A percentile compares a stretch with the other conserved stretches of the same genome.
phyloP scores from a whole-genome alignment of 345 rosid genomes.

The Dipteronia dyeriana region DNA sequence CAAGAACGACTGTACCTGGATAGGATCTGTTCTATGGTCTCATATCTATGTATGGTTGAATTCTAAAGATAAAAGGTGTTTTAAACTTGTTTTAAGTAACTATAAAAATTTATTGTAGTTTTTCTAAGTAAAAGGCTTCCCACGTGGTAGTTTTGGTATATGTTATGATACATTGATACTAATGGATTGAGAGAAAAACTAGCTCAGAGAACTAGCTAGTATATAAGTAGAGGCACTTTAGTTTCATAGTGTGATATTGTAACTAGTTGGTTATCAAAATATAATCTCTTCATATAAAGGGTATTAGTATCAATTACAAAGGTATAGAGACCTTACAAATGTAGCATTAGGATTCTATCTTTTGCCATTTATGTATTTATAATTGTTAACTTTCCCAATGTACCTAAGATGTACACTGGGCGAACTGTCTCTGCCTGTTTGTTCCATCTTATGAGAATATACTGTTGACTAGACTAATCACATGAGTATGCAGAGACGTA shows the following conservation, averaged over 20 bases:
- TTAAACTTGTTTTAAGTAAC: not conserved
- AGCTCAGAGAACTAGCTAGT: not conserved
- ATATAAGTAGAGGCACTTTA: not conserved
- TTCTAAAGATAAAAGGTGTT: not conserved
- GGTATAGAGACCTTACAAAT: not conserved
- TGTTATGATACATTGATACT: not conserved
- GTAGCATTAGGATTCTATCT: not conserved
- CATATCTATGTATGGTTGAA: not conserved
- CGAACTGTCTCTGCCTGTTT: constrained; percentile 1
- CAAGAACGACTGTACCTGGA: not conserved
- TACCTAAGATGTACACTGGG: not conserved
- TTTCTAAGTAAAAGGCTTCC: no score
- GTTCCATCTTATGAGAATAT: not conserved
- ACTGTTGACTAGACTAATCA: not conserved
- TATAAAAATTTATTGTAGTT: not conserved
- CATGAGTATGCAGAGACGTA: not conserved
- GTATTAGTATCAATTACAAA: not conserved
- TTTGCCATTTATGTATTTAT: not conserved
- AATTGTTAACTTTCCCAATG: constrained; percentile 1
- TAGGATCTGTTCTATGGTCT: not conserved
- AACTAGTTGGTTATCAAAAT: not conserved
- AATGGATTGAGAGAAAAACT: not conserved
- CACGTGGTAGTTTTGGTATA: not conserved
- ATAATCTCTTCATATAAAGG: not conserved
- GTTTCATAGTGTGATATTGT: not conserved